These are phyloP conservation scores for Scedosporium dehoogii DNA, from an alignment of 2,329 filamentous ascomycete species.

Conservation along the genomic window DNA sequence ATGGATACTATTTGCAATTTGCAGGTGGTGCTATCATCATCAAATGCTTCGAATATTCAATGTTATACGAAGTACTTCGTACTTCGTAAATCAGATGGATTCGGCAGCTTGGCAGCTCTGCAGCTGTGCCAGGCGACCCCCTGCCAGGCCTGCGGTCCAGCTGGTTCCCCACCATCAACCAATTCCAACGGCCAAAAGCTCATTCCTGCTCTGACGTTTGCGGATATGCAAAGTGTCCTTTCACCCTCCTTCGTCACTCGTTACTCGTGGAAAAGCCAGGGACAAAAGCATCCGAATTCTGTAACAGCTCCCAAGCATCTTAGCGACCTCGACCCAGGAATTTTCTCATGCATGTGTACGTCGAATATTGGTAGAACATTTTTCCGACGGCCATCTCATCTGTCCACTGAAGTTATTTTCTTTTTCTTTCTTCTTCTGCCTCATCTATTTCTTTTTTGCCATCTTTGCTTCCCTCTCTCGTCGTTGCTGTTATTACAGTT, in stretches of 20 bases:
- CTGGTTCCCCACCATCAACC: neutral
- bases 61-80: no score
- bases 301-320: neutral
- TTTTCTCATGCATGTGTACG: neutral
- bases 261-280: neutral
- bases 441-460: neutral
- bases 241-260: neutral
- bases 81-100: neutral
- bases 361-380: neutral
- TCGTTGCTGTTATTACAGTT: neutral
- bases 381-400: neutral
- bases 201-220: neutral
- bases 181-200: neutral
- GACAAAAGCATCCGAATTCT: neutral
- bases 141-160: conserved; percentile 2
- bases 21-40: no score
- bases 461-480: neutral
- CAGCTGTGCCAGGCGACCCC: neutral
- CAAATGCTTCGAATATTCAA: no score
- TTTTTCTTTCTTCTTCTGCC: neutral
- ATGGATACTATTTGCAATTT: no score
- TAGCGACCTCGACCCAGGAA: neutral
- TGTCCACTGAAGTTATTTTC: neutral
- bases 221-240: conserved; percentile 6
- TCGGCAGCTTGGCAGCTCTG: neutral